Conservation (phyloP, 306 rosid species). For the Quercus cerris region DNA sequence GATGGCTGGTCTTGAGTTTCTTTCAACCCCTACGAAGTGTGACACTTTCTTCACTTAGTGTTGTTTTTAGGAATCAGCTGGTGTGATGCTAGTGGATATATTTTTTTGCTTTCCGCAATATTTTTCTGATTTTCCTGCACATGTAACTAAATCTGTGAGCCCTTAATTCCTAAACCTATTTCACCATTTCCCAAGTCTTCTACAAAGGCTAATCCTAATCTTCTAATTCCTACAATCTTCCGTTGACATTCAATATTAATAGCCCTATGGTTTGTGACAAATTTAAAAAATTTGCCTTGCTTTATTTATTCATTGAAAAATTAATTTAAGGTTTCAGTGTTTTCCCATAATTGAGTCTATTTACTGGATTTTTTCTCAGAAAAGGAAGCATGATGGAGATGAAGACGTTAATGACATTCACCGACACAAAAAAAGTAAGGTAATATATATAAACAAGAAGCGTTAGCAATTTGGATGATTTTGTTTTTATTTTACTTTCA, state of each 20-base stretch:
- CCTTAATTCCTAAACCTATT: not conserved
- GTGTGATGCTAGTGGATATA: not conserved
- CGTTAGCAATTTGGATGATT: conserved; percentile 3
- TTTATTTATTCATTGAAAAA: not conserved
- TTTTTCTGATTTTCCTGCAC: not conserved
- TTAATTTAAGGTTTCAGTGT: not conserved
- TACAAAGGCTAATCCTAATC: not conserved
- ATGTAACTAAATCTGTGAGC: not conserved
- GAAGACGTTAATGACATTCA: conserved; percentile 81
- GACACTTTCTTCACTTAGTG: not conserved
- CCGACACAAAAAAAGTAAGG: conserved; percentile 99
- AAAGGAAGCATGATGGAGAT: conserved; percentile 98
- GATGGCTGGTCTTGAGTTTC: no score
- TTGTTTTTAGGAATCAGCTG: not conserved
- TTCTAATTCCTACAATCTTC: not conserved
- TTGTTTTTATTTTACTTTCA: not conserved
- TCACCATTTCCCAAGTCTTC: not conserved
- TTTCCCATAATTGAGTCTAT: conserved; percentile 8
- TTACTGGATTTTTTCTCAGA: conserved; percentile 50
- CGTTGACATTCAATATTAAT: not conserved
- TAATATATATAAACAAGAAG: conserved; percentile 38
- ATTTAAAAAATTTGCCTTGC: not conserved
- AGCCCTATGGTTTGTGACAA: not conserved
- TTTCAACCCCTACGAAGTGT: not conserved
- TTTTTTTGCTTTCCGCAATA: not conserved